Evolutionary conservation across 306 rosid species (phyloP).

Genomic region (Oxytropis ochrocephala): DNA sequence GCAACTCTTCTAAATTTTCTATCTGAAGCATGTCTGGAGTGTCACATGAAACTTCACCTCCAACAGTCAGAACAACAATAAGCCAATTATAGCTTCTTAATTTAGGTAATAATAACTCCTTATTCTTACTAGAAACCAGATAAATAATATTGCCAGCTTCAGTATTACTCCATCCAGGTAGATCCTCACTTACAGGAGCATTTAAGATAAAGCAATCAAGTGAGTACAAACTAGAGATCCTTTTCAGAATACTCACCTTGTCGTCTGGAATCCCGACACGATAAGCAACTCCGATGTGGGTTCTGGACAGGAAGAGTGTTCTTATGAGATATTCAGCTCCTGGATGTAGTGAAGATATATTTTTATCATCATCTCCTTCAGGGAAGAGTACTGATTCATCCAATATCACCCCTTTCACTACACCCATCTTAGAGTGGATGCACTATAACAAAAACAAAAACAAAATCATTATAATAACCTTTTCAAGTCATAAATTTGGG

Average conservation of each 20-base stretch:
- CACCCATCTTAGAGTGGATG: constrained; percentile 19
- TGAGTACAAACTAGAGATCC: constrained; percentile 34
- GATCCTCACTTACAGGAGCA: constrained; percentile 26
- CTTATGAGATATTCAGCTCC: constrained; percentile 50
- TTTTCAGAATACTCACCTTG: constrained; percentile 46
- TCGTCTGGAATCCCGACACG: constrained; percentile 29
- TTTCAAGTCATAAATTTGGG: background rate
- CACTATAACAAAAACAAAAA: background rate
- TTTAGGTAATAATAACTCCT: constrained; percentile 27
- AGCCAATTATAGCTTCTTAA: constrained; percentile 38
- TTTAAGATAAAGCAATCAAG: constrained; percentile 45
- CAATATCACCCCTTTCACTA: constrained; percentile 46
- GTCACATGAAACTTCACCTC: constrained; percentile 31
- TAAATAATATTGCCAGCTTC: constrained; percentile 38
- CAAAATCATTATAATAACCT: background rate
- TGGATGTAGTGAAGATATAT: constrained; percentile 16
- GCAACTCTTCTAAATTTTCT: constrained; percentile 63
- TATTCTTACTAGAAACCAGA: constrained; percentile 40
- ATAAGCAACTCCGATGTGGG: constrained; percentile 41
- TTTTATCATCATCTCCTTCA: constrained; percentile 20
- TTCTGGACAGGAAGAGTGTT: constrained; percentile 47
- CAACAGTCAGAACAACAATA: constrained; percentile 42
- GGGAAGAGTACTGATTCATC: constrained; percentile 55
- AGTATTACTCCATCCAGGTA: constrained; percentile 41
- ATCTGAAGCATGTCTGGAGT: constrained; percentile 30